These are phyloP conservation scores for Trypanosoma rangeli DNA, from an alignment of 208 protist genomes.

Conservation along the genomic window DNA sequence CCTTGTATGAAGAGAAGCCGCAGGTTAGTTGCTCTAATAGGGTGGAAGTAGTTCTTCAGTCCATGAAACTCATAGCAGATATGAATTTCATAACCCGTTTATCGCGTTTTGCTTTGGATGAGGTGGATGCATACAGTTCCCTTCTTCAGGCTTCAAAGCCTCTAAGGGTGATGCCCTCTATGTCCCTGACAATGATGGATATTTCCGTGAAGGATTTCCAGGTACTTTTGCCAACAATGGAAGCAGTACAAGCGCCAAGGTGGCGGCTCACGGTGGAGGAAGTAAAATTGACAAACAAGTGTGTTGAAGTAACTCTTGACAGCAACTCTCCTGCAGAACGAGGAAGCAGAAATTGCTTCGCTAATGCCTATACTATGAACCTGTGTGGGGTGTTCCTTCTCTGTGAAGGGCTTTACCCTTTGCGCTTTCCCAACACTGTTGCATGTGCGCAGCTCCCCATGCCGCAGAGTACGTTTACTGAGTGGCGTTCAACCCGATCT, in stretches of 20 bases:
- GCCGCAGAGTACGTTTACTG: constrained; percentile 3
- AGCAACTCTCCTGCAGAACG: not conserved
- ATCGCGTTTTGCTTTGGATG: constrained; percentile 4
- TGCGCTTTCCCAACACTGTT: constrained; percentile 10
- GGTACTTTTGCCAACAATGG: not conserved
- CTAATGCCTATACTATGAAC: constrained; percentile 16
- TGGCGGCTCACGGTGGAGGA: constrained; percentile 9
- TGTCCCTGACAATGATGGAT: constrained; percentile 6
- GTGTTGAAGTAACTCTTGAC: not conserved
- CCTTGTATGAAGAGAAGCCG: constrained; percentile 13
- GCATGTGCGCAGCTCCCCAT: constrained; percentile 6
- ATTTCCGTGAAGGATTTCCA: constrained; percentile 3
- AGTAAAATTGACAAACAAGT: constrained; percentile 9
- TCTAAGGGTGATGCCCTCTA: not conserved
- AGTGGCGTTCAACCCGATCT: constrained; percentile 2
- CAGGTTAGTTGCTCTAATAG: constrained; percentile 2
- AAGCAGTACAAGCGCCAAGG: not conserved
- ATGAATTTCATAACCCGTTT: constrained; percentile 6
- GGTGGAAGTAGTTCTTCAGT: constrained; percentile 8
- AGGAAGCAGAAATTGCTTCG: not conserved
- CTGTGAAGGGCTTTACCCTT: constrained; percentile 5
- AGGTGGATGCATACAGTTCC: constrained; percentile 3
- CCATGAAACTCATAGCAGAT: not conserved
- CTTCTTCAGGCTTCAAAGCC: not conserved
- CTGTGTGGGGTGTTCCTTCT: not conserved